These are phyloP conservation scores for Dipodascopsis tothii DNA, from an alignment of 805 yeast species.

Conservation along the genomic window DNA sequence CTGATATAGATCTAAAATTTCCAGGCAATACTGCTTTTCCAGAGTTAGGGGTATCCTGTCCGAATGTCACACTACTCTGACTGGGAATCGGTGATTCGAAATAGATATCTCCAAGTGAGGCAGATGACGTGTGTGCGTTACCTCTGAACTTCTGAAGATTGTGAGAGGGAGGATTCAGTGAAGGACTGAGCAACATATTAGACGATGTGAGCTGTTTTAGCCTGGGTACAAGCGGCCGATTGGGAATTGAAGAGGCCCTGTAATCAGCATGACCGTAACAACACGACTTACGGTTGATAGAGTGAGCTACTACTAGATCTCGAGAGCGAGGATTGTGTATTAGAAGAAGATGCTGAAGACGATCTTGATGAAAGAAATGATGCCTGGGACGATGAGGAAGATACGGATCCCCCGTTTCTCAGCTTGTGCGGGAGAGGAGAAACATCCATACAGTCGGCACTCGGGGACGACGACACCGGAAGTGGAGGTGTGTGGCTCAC, in stretches of 20 bases:
- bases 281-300: neutral
- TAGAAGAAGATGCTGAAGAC: slow-evolving; percentile 20
- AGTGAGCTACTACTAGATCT: slow-evolving; percentile 15
- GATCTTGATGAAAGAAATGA: slow-evolving; percentile 8
- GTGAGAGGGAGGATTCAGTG: neutral
- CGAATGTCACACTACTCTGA: slow-evolving; percentile 6
- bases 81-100: slow-evolving; percentile 1
- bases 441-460: slow-evolving; percentile 12
- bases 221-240: neutral
- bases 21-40: slow-evolving; percentile 5
- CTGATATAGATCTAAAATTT: slow-evolving; percentile 13
- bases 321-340: slow-evolving; percentile 21
- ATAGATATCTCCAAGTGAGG: neutral
- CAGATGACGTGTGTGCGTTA: neutral
- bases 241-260: neutral
- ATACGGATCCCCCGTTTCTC: neutral
- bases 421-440: slow-evolving; percentile 20
- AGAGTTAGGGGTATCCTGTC: slow-evolving; percentile 13
- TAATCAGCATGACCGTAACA: neutral
- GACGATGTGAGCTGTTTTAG: neutral
- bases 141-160: neutral
- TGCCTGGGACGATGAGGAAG: slow-evolving; percentile 4
- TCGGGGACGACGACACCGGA: slow-evolving; percentile 15
- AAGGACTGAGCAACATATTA: neutral
- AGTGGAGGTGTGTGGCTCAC: slow-evolving; percentile 13